These are phyloP conservation scores for Naegleria lovaniensis DNA, from an alignment of 208 protist species.

Conservation along the genomic window DNA sequence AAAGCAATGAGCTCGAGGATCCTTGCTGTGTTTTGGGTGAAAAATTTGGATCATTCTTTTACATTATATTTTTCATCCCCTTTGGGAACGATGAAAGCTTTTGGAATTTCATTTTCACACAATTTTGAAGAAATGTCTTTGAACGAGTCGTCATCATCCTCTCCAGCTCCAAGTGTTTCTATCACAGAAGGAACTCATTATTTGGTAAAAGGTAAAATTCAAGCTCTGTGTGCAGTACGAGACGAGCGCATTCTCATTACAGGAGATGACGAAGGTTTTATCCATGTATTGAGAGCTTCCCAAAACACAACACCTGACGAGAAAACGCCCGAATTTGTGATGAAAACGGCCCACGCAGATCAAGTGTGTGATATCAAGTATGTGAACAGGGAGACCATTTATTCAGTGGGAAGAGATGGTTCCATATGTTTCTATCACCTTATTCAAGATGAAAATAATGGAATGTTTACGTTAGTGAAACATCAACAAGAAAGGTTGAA, in stretches of 20 bases:
- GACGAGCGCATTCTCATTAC: not conserved
- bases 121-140: too few species aligned
- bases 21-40: not conserved
- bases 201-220: not conserved
- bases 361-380: not conserved
- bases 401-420: not conserved
- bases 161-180: not conserved
- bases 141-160: too few species aligned
- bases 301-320: not conserved
- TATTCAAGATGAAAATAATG: not conserved
- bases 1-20: not conserved
- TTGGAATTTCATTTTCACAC: not conserved
- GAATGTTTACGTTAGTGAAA: not conserved
- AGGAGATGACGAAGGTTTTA: not conserved
- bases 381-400: not conserved
- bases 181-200: not conserved
- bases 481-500: not conserved
- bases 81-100: not conserved
- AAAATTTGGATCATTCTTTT: not conserved
- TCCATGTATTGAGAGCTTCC: not conserved
- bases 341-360: not conserved
- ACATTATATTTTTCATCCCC: not conserved
- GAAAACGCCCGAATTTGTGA: not conserved
- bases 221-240: not conserved
- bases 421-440: not conserved